phyloP scores from a whole-genome alignment of 1,139 yeast species.

The Yueomyces sp. region DNA sequence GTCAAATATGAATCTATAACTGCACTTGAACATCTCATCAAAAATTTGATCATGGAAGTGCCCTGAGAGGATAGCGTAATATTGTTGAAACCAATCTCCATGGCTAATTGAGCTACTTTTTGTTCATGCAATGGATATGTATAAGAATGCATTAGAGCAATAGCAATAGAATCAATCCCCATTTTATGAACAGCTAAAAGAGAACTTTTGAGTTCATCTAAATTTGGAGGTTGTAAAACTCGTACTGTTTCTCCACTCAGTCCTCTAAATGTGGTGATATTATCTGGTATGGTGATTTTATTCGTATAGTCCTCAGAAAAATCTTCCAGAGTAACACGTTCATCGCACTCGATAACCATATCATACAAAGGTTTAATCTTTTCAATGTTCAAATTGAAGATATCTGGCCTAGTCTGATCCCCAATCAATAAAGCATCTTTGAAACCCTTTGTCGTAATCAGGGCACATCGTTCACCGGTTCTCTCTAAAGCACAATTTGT shows the following conservation, averaged over 20 bases:
- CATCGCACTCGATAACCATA: constrained; percentile 51
- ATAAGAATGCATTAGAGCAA: constrained; percentile 58
- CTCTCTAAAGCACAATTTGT: constrained; percentile 55
- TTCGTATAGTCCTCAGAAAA: constrained; percentile 45
- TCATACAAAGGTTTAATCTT: constrained; percentile 52
- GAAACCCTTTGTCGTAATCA: constrained; percentile 41
- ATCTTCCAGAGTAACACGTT: constrained; percentile 59
- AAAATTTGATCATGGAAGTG: constrained; percentile 62
- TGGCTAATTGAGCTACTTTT: constrained; percentile 44
- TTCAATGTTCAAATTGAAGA: constrained; percentile 46
- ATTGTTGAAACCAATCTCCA: constrained; percentile 45
- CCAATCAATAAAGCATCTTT: constrained; percentile 54
- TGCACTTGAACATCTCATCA: constrained; percentile 60
- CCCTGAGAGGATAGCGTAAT: constrained; percentile 54
- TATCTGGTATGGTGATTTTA: constrained; percentile 18
- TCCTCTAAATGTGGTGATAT: constrained; percentile 32
- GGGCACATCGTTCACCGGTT: constrained; percentile 39
- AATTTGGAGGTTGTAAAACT: constrained; percentile 38
- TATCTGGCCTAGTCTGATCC: constrained; percentile 56
- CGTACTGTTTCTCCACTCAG: constrained; percentile 53
- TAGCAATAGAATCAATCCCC: constrained; percentile 56
- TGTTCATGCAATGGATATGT: constrained; percentile 57
- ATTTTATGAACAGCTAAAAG: constrained; percentile 33
- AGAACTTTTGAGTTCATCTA: constrained; percentile 27
- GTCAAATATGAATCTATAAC: constrained; percentile 70